Conservation (phyloP, 139 green algal genomes). For the Micromonas pusilla region DNA sequence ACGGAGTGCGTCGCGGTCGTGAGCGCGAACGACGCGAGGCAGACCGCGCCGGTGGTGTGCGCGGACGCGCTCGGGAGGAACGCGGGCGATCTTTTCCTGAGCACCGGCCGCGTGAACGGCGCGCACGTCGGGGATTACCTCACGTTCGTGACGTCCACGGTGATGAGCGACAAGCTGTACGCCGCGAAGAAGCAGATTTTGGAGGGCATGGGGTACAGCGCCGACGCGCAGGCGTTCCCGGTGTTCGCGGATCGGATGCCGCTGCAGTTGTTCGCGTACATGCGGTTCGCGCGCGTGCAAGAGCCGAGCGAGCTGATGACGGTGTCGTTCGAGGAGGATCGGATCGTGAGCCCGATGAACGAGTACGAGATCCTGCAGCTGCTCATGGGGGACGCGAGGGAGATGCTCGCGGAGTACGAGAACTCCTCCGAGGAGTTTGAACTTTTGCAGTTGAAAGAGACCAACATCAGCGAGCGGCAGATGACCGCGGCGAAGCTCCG, state of each 20-base stretch:
- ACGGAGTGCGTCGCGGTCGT: slow-evolving; percentile 33
- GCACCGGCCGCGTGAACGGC: slow-evolving; percentile 58
- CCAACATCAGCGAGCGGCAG: background rate
- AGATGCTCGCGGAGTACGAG: slow-evolving; percentile 60
- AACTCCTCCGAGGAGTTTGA: slow-evolving; percentile 53
- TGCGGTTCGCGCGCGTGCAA: slow-evolving; percentile 70
- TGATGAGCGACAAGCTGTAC: slow-evolving; percentile 50
- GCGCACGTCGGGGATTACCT: slow-evolving; percentile 17
- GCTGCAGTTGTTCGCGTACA: slow-evolving; percentile 80
- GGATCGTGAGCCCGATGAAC: slow-evolving; percentile 63
- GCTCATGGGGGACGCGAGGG: slow-evolving; percentile 78
- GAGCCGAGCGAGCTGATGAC: slow-evolving; percentile 56
- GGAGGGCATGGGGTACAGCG: slow-evolving; percentile 50
- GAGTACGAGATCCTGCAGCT: slow-evolving; percentile 96
- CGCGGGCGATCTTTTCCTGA: slow-evolving; percentile 75
- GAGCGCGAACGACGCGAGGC: background rate
- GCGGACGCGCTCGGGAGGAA: slow-evolving; percentile 49
- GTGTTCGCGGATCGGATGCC: slow-evolving; percentile 80
- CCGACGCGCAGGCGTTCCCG: slow-evolving; percentile 66
- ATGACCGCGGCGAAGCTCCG: slow-evolving; percentile 49
- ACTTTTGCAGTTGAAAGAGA: slow-evolving; percentile 64
- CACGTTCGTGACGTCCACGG: slow-evolving; percentile 27
- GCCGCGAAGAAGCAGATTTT: slow-evolving; percentile 62
- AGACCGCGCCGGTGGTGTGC: background rate
- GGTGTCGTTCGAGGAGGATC: slow-evolving; percentile 84